These are phyloP conservation scores for Syzygium aqueum DNA, from an alignment of 345 rosid genomes.

Conservation along the genomic window DNA sequence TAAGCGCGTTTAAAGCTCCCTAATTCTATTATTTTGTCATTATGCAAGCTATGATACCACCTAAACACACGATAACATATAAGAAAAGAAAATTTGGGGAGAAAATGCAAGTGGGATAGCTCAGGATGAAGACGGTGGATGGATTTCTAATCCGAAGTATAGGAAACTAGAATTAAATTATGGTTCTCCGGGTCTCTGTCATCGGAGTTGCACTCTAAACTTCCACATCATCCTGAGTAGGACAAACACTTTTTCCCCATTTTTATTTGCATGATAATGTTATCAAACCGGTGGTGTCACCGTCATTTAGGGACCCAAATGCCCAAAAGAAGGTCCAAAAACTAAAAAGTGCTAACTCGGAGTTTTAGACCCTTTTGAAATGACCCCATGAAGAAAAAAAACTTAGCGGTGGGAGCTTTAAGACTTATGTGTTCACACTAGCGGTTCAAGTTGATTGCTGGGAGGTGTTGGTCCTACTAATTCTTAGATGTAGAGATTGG, in stretches of 20 bases:
- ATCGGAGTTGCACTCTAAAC: not conserved
- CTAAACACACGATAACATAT: not conserved
- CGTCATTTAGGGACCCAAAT: conserved; percentile 5
- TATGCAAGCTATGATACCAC: not conserved
- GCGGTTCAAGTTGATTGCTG: not conserved
- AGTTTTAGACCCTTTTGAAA: conserved; percentile 4
- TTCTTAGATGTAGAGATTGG: not conserved
- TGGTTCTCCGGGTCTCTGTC: conserved; percentile 6
- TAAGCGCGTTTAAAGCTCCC: not conserved
- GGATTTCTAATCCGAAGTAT: not conserved
- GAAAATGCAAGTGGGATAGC: not conserved
- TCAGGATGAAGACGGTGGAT: not conserved
- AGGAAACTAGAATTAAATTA: not conserved
- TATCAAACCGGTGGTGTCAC: not conserved
- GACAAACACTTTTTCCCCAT: conserved; percentile 32
- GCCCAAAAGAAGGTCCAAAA: not conserved
- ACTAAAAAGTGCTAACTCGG: conserved; percentile 12
- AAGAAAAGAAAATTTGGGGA: not conserved
- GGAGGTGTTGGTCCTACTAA: not conserved
- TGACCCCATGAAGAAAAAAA: conserved; percentile 9
- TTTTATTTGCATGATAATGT: not conserved
- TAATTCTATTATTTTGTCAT: not conserved
- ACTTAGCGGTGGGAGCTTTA: conserved; percentile 9
- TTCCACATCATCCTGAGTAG: conserved; percentile 41
- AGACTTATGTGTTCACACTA: conserved; percentile 13